Evolutionary conservation across 192 early-diverging fungal genomes (phyloP).

Genomic region (Linnemannia exigua): DNA sequence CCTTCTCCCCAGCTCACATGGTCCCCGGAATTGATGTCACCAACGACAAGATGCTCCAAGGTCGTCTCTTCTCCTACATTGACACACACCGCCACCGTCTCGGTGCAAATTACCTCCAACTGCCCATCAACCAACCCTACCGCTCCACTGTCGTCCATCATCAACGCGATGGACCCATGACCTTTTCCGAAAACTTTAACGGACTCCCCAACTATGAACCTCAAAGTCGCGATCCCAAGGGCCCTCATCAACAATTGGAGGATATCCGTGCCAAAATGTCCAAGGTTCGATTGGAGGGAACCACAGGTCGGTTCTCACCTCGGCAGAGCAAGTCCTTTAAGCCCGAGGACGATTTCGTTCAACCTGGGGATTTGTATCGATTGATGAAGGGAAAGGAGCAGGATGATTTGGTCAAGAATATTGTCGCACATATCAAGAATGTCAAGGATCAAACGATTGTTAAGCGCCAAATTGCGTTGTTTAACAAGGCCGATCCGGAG

Average conservation of each 20-base stretch:
- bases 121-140: conserved; percentile 84
- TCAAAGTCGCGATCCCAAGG: conserved; percentile 62
- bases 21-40: conserved; percentile 83
- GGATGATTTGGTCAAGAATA: conserved; percentile 71
- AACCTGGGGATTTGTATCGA: conserved; percentile 73
- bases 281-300: conserved; percentile 60
- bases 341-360: conserved; percentile 76
- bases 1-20: conserved; percentile 80
- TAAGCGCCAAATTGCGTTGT: conserved; percentile 74
- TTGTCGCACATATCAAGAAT: conserved; percentile 71
- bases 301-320: conserved; percentile 69
- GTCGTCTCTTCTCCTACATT: conserved; percentile 84
- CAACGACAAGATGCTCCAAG: conserved; percentile 85
- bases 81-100: conserved; percentile 87
- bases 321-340: conserved; percentile 21
- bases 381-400: conserved; percentile 70
- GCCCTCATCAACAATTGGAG: conserved; percentile 68
- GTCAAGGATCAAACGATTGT: conserved; percentile 70
- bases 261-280: conserved; percentile 63
- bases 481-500: conserved; percentile 79
- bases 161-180: conserved; percentile 81
- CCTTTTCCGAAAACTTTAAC: conserved; percentile 66
- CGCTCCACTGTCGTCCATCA: conserved; percentile 68
- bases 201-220: conserved; percentile 83
- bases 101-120: conserved; percentile 80